These are phyloP conservation scores for Coriolopsis trogii DNA, from an alignment of 1,284 basidiomycete species.

Conservation along the genomic window DNA sequence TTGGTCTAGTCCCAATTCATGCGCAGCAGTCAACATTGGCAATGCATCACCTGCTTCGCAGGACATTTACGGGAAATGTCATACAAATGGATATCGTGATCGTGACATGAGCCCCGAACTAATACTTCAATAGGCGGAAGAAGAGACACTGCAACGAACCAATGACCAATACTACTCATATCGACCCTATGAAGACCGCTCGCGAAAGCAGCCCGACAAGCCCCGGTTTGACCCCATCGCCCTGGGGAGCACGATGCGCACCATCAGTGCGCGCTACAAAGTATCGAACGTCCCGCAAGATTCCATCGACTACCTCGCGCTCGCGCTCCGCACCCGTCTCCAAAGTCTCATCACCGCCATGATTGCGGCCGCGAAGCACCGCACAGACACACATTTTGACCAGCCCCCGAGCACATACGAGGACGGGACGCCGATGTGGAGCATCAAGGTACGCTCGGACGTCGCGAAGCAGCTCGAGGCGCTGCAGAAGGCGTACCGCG, in stretches of 20 bases:
- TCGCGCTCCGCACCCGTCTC: conserved; percentile 76
- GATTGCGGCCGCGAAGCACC: conserved; percentile 73
- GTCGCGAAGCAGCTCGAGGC: conserved; percentile 74
- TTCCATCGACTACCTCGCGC: conserved; percentile 73
- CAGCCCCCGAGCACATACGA: conserved; percentile 66
- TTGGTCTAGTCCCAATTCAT: too few species aligned
- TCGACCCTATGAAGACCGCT: conserved; percentile 69
- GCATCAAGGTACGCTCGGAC: conserved; percentile 70
- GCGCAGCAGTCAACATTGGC: too few species aligned
- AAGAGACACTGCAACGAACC: conserved; percentile 71
- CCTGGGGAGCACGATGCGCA: conserved; percentile 64
- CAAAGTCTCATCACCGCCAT: conserved; percentile 72
- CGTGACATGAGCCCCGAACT: too few species aligned
- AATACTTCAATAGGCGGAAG: conserved; percentile 67
- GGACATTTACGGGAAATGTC: too few species aligned
- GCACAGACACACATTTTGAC: conserved; percentile 70
- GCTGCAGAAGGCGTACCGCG: conserved; percentile 76
- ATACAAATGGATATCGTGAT: too few species aligned
- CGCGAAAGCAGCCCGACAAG: conserved; percentile 67
- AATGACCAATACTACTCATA: conserved; percentile 63
- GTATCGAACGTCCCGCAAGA: conserved; percentile 70
- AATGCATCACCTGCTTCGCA: too few species aligned
- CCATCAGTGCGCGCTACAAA: conserved; percentile 64
- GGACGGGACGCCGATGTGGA: conserved; percentile 77
- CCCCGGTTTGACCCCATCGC: conserved; percentile 67